Base-by-base conservation (phyloP, 2,329 filamentous ascomycete species). In the Colletotrichum navitas region DNA sequence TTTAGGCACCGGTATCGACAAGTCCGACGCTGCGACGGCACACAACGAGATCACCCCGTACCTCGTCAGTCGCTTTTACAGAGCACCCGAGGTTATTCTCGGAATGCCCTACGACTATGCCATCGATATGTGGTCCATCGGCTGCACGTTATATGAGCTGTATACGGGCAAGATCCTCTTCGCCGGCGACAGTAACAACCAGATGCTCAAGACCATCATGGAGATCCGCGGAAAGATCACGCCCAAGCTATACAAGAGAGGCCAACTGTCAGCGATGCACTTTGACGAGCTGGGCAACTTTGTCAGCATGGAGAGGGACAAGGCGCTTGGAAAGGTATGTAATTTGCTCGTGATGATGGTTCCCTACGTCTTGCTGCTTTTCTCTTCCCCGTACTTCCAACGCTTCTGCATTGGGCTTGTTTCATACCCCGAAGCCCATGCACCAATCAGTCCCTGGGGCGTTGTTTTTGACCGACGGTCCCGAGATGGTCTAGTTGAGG, bases 141-240 rank as follows among this genome's bases (percentile, higher is more conserved):
- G 96, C 47, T 99, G 96, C 83, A 99, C 96, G 0, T 86, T 98
- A 39, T 99, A 97, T 81, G 96, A 99, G 83, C 86, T 99, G 51
- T 98, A 97, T 84, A 98, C 96, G 0, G 96, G 96, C 78, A 97
- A 98, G 81, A 98, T 99, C 69, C 86, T 99, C 41, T 99, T 99
- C 80, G 94, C 94, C 1, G 96, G 96, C 71, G 90, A 93, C 74
- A 96, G 94, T 83, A 99, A 99, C 85, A 99, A 99, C 79, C 94
- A 97, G 83, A 99, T 99, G 96, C 89, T 99, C 72, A 93, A 94
- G 74, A 92, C 93, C 26, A 97, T 99, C 76, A 97, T 98, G 91
- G 95, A 99, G 80, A 94, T 95, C 76, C 91, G 97, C 59, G 96
- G 96, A 77, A 97, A 95, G 81, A 91, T 98, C 74, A 95, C 94